Percentiles rank a stretch among this genome's conserved stretches.
Evolutionary conservation across 192 early-diverging fungal genomes (phyloP).

Genomic region (Funneliformis geosporum): DNA sequence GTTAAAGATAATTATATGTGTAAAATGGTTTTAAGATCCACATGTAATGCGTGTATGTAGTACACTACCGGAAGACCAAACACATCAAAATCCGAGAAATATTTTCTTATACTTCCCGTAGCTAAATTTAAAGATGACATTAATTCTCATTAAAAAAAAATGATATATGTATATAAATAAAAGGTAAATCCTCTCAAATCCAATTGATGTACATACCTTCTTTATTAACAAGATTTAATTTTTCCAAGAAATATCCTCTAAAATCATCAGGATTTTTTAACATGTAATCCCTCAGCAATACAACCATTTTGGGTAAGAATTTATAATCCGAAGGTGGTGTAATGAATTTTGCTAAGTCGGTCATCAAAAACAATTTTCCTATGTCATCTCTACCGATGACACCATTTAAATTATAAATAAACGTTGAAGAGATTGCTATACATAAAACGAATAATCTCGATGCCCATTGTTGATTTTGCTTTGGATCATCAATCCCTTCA

Average conservation of each 20-base stretch:
- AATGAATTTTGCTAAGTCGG: conserved; percentile 20
- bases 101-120: neutral
- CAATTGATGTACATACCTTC: conserved; percentile 3
- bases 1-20: neutral
- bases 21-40: neutral
- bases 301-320: conserved; percentile 15
- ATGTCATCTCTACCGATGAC: conserved; percentile 17
- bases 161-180: no score
- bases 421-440: conserved; percentile 20
- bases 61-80: neutral
- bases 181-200: no score
- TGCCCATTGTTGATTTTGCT: conserved; percentile 7
- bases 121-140: neutral
- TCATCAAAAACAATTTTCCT: conserved; percentile 24
- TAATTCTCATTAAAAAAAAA: neutral
- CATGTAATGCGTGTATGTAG: no score
- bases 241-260: conserved; percentile 7
- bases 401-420: conserved; percentile 29
- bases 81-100: conserved; percentile 12
- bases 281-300: conserved; percentile 20
- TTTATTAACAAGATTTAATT: neutral
- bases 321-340: neutral
- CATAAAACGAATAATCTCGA: conserved; percentile 29
- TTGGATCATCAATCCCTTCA: conserved; percentile 28
- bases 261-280: neutral